phyloP scores from a whole-genome alignment of 371 early-diverging fungal genomes.

The Circinella minor region DNA sequence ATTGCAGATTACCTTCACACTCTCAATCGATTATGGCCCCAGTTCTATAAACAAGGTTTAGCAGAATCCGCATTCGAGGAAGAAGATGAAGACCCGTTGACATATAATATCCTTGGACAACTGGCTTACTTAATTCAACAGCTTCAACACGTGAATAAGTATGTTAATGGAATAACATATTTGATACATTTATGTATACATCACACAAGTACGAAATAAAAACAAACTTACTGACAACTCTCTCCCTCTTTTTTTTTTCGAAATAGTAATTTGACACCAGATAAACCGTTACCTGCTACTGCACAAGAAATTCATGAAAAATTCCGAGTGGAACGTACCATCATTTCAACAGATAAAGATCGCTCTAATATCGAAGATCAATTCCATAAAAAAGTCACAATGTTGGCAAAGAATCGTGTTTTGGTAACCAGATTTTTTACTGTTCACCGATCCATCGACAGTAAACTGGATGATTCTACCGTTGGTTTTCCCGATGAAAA shows the following conservation, averaged over 20 bases:
- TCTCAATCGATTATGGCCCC: constrained; percentile 39
- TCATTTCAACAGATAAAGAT: neutral
- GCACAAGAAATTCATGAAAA: neutral
- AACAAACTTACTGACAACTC: too few species aligned
- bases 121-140: constrained; percentile 43
- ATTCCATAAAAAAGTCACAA: neutral
- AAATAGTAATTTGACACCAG: neutral
- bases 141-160: neutral
- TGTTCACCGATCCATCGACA: neutral
- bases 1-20: constrained; percentile 29
- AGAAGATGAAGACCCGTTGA: constrained; percentile 20
- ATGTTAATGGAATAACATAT: neutral
- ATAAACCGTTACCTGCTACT: neutral
- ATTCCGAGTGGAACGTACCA: neutral
- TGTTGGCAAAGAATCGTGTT: neutral
- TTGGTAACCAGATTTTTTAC: neutral
- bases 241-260: too few species aligned
- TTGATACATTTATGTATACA: too few species aligned
- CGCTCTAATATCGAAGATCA: neutral
- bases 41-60: constrained; percentile 40
- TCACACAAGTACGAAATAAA: too few species aligned
- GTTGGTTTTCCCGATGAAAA: neutral
- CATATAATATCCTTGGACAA: constrained; percentile 38
- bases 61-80: constrained; percentile 35
- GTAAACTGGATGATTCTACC: neutral